These are phyloP conservation scores for Maudiozyma bulderi DNA, from an alignment of 805 yeast genomes.

Conservation along the genomic window DNA sequence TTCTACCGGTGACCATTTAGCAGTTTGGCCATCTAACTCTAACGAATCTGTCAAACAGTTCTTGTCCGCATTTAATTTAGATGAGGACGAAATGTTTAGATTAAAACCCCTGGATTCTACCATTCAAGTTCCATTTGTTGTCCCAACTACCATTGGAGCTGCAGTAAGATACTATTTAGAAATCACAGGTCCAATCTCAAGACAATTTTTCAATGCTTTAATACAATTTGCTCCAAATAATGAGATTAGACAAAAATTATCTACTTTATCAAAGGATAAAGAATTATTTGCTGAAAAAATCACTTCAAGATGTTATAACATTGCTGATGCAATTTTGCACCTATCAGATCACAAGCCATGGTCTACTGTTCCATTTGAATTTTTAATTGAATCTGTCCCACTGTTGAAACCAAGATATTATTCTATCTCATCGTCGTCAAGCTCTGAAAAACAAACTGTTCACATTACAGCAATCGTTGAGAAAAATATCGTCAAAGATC, in stretches of 20 bases:
- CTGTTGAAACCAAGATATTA: constrained; percentile 90
- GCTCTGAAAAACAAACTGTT: constrained; percentile 62
- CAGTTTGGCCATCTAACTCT: constrained; percentile 87
- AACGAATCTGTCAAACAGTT: constrained; percentile 63
- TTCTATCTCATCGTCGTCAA: constrained; percentile 90
- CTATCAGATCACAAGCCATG: constrained; percentile 62
- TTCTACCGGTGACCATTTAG: constrained; percentile 93
- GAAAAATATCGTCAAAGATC: constrained; percentile 31
- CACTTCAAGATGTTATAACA: constrained; percentile 50
- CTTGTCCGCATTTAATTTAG: constrained; percentile 51
- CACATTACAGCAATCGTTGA: constrained; percentile 93
- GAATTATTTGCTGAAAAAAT: constrained; percentile 57
- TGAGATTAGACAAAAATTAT: constrained; percentile 32
- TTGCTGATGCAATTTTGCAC: constrained; percentile 61
- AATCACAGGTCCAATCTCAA: constrained; percentile 85
- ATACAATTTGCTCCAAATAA: constrained; percentile 76
- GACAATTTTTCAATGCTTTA: constrained; percentile 71
- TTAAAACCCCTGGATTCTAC: constrained; percentile 66
- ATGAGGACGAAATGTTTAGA: constrained; percentile 42
- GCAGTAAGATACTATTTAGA: constrained; percentile 80
- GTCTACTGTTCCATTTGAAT: constrained; percentile 74
- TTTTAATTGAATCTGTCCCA: constrained; percentile 70
- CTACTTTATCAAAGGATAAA: constrained; percentile 56
- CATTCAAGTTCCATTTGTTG: constrained; percentile 50
- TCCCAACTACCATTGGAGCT: constrained; percentile 81